Base-by-base conservation (phyloP, 2,329 filamentous ascomycete genomes). In the Gaeumannomyces sp. region DNA sequence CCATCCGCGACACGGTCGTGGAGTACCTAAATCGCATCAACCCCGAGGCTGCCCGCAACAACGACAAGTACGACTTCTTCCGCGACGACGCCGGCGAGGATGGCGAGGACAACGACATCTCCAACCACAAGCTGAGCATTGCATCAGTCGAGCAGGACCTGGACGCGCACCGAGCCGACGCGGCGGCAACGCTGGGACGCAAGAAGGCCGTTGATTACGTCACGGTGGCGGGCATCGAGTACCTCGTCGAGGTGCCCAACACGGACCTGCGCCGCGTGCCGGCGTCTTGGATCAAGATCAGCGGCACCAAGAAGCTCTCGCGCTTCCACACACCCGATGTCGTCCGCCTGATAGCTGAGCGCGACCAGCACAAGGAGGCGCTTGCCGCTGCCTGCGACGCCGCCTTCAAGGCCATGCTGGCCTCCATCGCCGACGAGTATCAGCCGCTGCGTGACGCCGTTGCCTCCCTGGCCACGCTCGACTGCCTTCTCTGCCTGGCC, bases 61-160 rank as follows among this genome's bases (percentile, higher is more conserved):
- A 98, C 72, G 93, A 99, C 81, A 97, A 97, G 74, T 98, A 97
- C 74, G 82, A 84, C 50, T 99, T 99, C 80, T 97, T 99, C 75
- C 86, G 89, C 7, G 92, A 97, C 68, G 85, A 64, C 33, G 35
- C 50, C 31, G 62, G 45, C 45, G 64, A 62, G 16, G 19, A 28
- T 29, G 45, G 35, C 13, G 63, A 57, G 16, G 59, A 64, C 27
- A 96, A 97, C 31, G 90, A 88, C 59, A 97, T 99, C 69, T 88
- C 89, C 27, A 89, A 94, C 70, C 89, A 96, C 72, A 97, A 97
- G 75, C 80, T 96, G 50, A 91, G 91, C 67, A 99, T 99, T 69
- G 92, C 88, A n/a, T 89, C 87, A 28, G 91, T 98, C 6, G 94
- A 99, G 76, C 88, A 95, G 71, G 93, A 97, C 65, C 85, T 99